Evolutionary conservation across 345 rosid species (phyloP), one percentile per base, ranked within the genome.

Genomic region (Raphanus sativus): DNA sequence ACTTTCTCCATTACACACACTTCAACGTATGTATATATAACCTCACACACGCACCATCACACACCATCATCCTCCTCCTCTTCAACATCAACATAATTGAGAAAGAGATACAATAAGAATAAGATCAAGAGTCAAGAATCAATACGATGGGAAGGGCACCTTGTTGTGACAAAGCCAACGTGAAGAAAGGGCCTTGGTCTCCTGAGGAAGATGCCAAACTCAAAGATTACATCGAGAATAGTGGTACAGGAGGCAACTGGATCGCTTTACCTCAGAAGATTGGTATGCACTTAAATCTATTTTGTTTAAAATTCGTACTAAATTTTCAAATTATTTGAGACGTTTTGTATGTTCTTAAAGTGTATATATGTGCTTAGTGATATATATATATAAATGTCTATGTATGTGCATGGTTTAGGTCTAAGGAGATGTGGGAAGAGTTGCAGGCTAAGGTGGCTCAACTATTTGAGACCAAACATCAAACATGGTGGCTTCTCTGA

Each of bases 151-250:
- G 97, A 66, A 85, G 97, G 87, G 93, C 97, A 74, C 97, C 95
- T 28, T 89, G 97, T 80, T 89, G 95, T 75, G 97, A 91, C 83
- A 89, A 89, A 74, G 89, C 97, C 58, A 89, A 83, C 72, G 95
- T 91, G 75, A 89, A 91, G 59, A 52, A 52, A 52, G 59, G 59
- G 59, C 59, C 59, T 52, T 52, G 59, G 59, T 52, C 59, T 52
- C 59, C 59, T 16, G 59, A 52, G 25, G 59, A 52, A 52, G 59
- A 52, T 52, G 59, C 59, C 24, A 52, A 52, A 2, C 59, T 52
- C 59, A 52, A 52, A 52, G 59, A 52, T 52, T 52, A 52, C 59
- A 52, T 52, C 24, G 59, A 52, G 59, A 52, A 52, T 52, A 52
- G 16, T 52, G 59, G 59, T 16, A 52, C 59, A 52, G 59, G 59